A percentile compares a stretch with the other conserved stretches of the same genome.
phyloP scores from a whole-genome alignment of 176 grass and related monocot genomes.

The Aegilops longissima region DNA sequence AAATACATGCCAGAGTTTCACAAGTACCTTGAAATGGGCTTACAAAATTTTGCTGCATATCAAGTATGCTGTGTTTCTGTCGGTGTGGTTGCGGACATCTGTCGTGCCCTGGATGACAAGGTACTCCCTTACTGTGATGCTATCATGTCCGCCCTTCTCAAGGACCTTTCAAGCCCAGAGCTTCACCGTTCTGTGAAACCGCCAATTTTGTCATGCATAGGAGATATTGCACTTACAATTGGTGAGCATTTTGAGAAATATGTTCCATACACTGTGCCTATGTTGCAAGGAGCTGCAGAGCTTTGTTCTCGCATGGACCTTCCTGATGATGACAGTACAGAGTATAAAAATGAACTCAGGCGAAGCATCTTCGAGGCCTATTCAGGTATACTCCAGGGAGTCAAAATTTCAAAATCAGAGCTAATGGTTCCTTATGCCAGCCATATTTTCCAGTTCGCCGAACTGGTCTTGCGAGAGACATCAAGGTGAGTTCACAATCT shows the following conservation, averaged over 20 bases:
- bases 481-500: conserved; percentile 41
- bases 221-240: conserved; percentile 74
- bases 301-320: conserved; percentile 44
- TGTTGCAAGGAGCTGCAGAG: conserved; percentile 65
- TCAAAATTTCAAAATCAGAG: conserved; percentile 63
- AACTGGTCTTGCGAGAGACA: conserved; percentile 54
- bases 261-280: conserved; percentile 47
- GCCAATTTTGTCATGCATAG: conserved; percentile 69
- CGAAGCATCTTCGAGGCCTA: conserved; percentile 74
- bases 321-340: conserved; percentile 55
- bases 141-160: conserved; percentile 56
- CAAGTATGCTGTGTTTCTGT: conserved; percentile 62
- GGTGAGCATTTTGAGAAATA: conserved; percentile 75
- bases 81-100: conserved; percentile 62
- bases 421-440: conserved; percentile 61
- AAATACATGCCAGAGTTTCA: conserved; percentile 68
- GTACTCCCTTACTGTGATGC: conserved; percentile 57
- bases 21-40: conserved; percentile 53
- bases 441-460: conserved; percentile 60
- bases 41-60: conserved; percentile 60
- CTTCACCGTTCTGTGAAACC: conserved; percentile 67
- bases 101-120: conserved; percentile 53
- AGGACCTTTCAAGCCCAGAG: conserved; percentile 47
- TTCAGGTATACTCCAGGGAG: conserved; percentile 68
- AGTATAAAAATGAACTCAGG: conserved; percentile 61